Evolutionary conservation across 306 rosid genomes (phyloP), one percentile per base, ranked within the genome.

Genomic region (Fragaria vesca): DNA sequence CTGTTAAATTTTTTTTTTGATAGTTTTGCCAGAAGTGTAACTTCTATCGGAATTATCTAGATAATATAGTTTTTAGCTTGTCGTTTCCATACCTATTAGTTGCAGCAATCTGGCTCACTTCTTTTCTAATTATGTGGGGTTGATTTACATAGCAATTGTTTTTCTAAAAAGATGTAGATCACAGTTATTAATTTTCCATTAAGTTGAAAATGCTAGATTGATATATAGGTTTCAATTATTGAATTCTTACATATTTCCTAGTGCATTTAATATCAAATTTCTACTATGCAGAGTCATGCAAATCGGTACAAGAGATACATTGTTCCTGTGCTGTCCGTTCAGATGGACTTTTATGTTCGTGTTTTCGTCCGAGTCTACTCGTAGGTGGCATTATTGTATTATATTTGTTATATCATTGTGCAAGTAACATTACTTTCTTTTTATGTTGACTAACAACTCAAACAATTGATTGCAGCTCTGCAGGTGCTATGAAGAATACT

Each of bases 261-360:
- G 46, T 75, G 67, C 46, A 36, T 66, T 2, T 45, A 11, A 32
- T 3, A 15, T 67, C 34, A 47, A 57, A 28, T 70, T 61, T 71
- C 38, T 86, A 70, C n/a, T 67, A 73, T 90, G 91, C 89, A 96
- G 99, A 91, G 98, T 71, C 99, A 96, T 78, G 99, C 99, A 28
- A 96, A 96, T 78, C 90, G 98, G n/a, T 96, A 96, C 87, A 96
- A 96, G 79, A 86, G 99, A 67, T 93, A 96, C 83, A 91, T 96
- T 63, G 94, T 96, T 89, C 99, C 98, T 36, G 97, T 93, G 81
- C 88, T 96, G 24, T 91, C 99, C 17, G 96, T 96, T 42, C 97
- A 93, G 86, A 96, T 93, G 90, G 93, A 93, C 79, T 96, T 91
- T 50, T 96, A 96, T 76, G 93, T 96, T 74, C 94, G 98, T 15